Conservation (phyloP, 2,329 filamentous ascomycete genomes). For the Cercospora sp. region DNA sequence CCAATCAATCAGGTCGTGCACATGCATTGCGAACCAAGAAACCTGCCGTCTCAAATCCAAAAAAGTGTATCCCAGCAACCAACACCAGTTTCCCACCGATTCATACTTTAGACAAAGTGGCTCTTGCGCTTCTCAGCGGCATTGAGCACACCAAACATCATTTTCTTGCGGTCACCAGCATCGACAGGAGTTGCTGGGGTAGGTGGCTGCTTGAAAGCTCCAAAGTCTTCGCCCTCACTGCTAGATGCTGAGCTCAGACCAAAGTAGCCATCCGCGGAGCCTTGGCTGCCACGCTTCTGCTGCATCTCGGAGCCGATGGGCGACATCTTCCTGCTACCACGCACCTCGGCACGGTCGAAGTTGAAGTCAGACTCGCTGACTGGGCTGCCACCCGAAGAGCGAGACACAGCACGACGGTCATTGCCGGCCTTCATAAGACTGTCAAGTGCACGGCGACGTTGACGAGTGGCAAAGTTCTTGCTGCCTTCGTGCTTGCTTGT, state of each 20-base stretch:
- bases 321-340: conserved; percentile 39
- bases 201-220: conserved; percentile 39
- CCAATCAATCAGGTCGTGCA: background rate
- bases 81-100: background rate
- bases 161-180: conserved; percentile 70
- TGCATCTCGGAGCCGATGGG: conserved; percentile 43
- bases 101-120: conserved; percentile 52
- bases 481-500: conserved; percentile 93
- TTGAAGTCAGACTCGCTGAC: conserved; percentile 76
- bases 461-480: conserved; percentile 93
- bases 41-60: conserved; percentile 1
- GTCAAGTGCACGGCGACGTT: conserved; percentile 86
- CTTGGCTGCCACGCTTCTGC: conserved; percentile 40
- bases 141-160: conserved; percentile 81
- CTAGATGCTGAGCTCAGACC: conserved; percentile 68
- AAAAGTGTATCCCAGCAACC: background rate
- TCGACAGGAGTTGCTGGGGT: conserved; percentile 69
- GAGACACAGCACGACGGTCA: conserved; percentile 72
- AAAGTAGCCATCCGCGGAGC: conserved; percentile 39
- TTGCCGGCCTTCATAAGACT: conserved; percentile 88
- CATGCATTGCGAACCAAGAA: background rate
- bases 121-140: conserved; percentile 88
- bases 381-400: conserved; percentile 65
- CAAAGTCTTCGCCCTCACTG: conserved; percentile 56
- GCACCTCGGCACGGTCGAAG: conserved; percentile 65